phyloP scores from a whole-genome alignment of 2,329 filamentous ascomycete species.

The Claviceps cyperi region DNA sequence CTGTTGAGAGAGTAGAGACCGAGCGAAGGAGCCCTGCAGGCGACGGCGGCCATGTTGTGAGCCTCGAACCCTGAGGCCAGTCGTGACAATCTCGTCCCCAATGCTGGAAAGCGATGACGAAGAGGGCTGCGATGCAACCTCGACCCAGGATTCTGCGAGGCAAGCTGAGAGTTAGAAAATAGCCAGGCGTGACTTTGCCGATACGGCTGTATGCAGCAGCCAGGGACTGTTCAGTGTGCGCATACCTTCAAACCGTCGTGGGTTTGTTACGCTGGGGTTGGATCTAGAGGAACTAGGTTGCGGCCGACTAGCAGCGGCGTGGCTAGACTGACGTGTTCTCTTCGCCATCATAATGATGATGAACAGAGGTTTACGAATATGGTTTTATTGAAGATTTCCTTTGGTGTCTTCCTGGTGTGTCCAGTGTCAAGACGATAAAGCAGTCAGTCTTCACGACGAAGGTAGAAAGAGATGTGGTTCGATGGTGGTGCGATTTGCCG shows the following conservation, averaged over 20 bases:
- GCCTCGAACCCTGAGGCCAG: slow-evolving; percentile 63
- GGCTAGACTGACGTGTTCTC: slow-evolving; percentile 14
- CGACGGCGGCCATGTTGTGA: slow-evolving; percentile 44
- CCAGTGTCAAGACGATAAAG: background rate
- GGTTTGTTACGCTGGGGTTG: slow-evolving; percentile 17
- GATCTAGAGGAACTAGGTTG: slow-evolving; percentile 14
- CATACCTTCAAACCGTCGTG: slow-evolving; percentile 24
- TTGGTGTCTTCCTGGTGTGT: background rate
- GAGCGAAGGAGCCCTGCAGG: slow-evolving; percentile 15
- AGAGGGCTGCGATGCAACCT: slow-evolving; percentile 82
- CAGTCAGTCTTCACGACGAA: background rate
- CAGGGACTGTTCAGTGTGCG: slow-evolving; percentile 1
- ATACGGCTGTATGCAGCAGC: background rate
- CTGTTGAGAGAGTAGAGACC: slow-evolving; percentile 24
- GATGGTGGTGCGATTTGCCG: background rate
- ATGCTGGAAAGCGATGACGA: slow-evolving; percentile 83
- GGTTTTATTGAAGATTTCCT: too few relatives aligned
- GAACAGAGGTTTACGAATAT: background rate
- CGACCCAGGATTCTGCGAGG: slow-evolving; percentile 79
- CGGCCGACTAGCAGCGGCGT: slow-evolving; percentile 11
- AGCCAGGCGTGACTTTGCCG: background rate
- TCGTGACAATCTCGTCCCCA: slow-evolving; percentile 80
- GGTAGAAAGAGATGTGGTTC: background rate
- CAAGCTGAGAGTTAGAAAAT: slow-evolving; percentile 5
- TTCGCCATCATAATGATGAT: slow-evolving; percentile 17